Evolutionary conservation across 192 early-diverging fungal species (phyloP).

Genomic region (Phlyctochytrium planicorne): DNA sequence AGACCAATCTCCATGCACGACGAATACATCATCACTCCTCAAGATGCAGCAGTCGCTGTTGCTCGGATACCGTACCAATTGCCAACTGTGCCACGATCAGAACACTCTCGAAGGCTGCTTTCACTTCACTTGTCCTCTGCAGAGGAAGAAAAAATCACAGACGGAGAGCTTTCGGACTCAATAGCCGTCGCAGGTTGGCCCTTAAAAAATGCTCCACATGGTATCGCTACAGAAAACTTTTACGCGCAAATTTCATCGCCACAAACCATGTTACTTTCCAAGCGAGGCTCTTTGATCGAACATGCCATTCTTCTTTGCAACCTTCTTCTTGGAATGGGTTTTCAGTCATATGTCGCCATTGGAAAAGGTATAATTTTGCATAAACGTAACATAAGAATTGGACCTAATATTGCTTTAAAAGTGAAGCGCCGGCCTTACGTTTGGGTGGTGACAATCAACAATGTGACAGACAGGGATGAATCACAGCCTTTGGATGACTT

Average conservation of each 20-base stretch:
- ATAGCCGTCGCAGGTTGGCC: slow-evolving; percentile 17
- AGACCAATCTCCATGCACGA: slow-evolving; percentile 12
- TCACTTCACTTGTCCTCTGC: slow-evolving; percentile 13
- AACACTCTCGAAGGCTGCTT: slow-evolving; percentile 8
- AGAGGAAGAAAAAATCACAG: slow-evolving; percentile 12
- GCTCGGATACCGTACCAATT: slow-evolving; percentile 30
- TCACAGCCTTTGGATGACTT: slow-evolving; percentile 15
- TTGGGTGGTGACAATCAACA: slow-evolving; percentile 44
- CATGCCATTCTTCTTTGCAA: slow-evolving; percentile 37
- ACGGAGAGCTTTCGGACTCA: slow-evolving; percentile 4
- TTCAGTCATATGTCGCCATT: slow-evolving; percentile 39
- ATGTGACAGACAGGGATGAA: background rate
- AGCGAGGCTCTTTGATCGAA: slow-evolving; percentile 30
- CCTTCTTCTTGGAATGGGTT: slow-evolving; percentile 29
- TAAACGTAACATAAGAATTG: no score
- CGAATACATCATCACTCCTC: background rate
- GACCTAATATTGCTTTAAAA: slow-evolving; percentile 15
- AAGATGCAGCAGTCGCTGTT: slow-evolving; percentile 26
- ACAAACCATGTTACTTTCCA: slow-evolving; percentile 25
- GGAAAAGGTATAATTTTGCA: slow-evolving; percentile 32
- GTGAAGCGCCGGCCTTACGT: slow-evolving; percentile 36
- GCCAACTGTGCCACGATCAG: slow-evolving; percentile 3
- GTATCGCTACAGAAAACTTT: slow-evolving; percentile 23
- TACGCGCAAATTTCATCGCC: slow-evolving; percentile 31
- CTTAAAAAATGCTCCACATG: background rate